Evolutionary conservation across 2,329 filamentous ascomycete genomes (phyloP).

Genomic region (Colletotrichum melonis): DNA sequence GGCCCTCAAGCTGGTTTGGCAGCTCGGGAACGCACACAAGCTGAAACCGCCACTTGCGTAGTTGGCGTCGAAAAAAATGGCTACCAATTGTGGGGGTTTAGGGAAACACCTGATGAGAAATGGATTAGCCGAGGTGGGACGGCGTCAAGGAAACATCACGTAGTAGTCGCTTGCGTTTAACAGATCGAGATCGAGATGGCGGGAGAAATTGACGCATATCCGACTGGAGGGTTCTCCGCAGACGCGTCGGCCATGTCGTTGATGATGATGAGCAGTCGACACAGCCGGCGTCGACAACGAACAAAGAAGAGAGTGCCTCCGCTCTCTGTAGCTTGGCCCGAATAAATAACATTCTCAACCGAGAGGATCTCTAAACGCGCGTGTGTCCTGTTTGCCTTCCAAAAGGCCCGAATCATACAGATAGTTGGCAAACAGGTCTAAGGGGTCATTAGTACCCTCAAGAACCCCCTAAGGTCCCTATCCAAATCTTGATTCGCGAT

Average conservation of each 20-base stretch:
- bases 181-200: neutral
- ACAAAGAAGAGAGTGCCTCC: neutral
- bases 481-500: neutral
- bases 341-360: neutral
- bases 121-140: neutral
- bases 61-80: neutral
- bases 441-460: neutral
- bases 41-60: conserved; percentile 35
- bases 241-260: neutral
- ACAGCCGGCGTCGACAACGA: neutral
- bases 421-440: neutral
- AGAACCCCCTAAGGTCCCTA: neutral
- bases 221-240: neutral
- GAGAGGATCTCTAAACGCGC: neutral
- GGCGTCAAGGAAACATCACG: neutral
- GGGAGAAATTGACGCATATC: neutral
- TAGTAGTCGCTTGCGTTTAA: neutral
- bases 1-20: neutral
- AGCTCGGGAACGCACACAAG: neutral
- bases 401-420: neutral
- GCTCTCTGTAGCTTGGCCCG: neutral
- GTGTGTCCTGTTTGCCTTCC: neutral
- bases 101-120: neutral
- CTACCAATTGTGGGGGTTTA: neutral
- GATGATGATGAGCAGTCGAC: neutral